A percentile compares a stretch with the other conserved stretches of the same genome.
Conservation (phyloP, 768 basidiomycete genomes). For the Auricularia auricula-judae region DNA sequence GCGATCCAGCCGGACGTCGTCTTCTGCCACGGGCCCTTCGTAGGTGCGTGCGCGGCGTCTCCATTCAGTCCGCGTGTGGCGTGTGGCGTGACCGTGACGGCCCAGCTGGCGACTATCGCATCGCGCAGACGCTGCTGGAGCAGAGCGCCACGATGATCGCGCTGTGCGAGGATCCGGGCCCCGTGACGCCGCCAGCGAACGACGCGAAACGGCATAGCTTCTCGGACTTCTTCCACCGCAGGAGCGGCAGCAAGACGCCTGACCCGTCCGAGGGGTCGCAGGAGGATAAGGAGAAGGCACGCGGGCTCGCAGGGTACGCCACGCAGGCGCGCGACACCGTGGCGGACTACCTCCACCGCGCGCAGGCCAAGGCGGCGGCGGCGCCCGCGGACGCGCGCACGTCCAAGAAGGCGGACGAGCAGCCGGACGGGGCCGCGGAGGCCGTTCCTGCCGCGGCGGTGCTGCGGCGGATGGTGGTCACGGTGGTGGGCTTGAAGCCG, state of each 20-base stretch:
- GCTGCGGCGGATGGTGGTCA: conserved; percentile 44
- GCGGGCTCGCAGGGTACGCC: not conserved
- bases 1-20: conserved; percentile 54
- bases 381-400: not conserved
- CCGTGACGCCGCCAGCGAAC: conserved; percentile 6
- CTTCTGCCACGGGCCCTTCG: conserved; percentile 55
- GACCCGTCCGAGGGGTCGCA: not conserved
- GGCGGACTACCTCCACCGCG: not conserved
- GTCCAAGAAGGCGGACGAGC: not conserved
- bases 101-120: conserved; percentile 40
- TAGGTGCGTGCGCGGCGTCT: conserved; percentile 28
- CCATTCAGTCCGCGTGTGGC: no score
- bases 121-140: conserved; percentile 46
- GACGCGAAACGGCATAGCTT: not conserved
- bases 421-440: not conserved
- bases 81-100: conserved; percentile 4
- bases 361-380: not conserved
- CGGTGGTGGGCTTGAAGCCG: conserved; percentile 48
- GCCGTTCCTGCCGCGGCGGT: not conserved
- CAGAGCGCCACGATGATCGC: conserved; percentile 46
- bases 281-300: not conserved
- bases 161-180: conserved; percentile 25
- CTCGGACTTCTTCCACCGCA: not conserved
- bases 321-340: not conserved
- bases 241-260: not conserved